These are phyloP conservation scores for Hypoxylon sp. DNA, from an alignment of 2,329 filamentous ascomycete genomes.

Conservation along the genomic window DNA sequence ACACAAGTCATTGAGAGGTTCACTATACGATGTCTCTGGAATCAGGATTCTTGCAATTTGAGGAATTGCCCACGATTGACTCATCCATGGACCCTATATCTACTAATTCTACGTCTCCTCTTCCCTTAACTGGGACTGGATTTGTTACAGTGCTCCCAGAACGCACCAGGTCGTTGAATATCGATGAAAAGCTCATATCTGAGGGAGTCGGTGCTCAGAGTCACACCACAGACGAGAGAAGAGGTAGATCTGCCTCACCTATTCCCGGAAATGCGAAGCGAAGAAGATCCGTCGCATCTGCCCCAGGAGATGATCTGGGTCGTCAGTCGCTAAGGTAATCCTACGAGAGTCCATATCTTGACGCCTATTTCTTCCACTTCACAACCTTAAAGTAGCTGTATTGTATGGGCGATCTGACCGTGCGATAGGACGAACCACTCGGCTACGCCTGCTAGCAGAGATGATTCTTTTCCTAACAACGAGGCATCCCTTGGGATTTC, in stretches of 20 bases:
- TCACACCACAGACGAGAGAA: not conserved
- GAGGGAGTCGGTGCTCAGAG: not conserved
- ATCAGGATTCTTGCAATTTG: not conserved
- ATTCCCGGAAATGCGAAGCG: slow-evolving; percentile 33
- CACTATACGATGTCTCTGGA: slow-evolving; percentile 12
- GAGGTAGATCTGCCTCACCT: slow-evolving; percentile 24
- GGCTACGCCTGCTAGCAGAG: not conserved
- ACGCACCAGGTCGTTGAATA: slow-evolving; percentile 21
- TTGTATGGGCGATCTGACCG: not conserved
- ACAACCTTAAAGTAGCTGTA: not conserved
- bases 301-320: slow-evolving; percentile 20
- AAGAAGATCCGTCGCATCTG: slow-evolving; percentile 37
- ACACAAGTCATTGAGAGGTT: not conserved
- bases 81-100: slow-evolving; percentile 29
- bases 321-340: slow-evolving; percentile 27
- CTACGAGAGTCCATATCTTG: not conserved
- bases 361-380: not conserved
- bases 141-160: slow-evolving; percentile 9
- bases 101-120: slow-evolving; percentile 2
- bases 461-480: not conserved
- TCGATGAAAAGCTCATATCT: not conserved
- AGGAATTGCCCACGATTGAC: slow-evolving; percentile 21
- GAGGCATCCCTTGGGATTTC: not conserved
- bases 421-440: slow-evolving; percentile 2
- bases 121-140: not conserved